phyloP scores from a whole-genome alignment of 208 protist genomes.

The Leishmania turanica region DNA sequence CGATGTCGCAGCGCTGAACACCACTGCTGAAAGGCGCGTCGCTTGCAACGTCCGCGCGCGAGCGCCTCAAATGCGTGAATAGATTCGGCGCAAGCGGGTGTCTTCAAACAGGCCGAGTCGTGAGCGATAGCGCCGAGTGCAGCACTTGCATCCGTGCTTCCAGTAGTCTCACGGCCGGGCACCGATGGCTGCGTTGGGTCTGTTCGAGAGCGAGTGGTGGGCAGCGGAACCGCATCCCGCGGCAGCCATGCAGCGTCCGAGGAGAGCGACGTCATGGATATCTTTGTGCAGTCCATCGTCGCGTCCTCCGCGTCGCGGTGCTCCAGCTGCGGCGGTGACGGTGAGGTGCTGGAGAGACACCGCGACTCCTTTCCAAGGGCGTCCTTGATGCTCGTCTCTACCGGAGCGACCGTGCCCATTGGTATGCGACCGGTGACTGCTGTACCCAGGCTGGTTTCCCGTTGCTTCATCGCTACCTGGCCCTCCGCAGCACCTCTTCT shows the following conservation, averaged over 20 bases:
- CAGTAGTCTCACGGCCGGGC: not conserved
- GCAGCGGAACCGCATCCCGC: constrained; percentile 13
- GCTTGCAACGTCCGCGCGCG: not conserved
- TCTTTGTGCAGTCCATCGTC: constrained; percentile 1
- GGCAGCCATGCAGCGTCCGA: constrained; percentile 14
- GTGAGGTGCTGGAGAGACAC: not conserved
- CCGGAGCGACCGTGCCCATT: constrained; percentile 3
- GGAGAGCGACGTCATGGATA: constrained; percentile 15
- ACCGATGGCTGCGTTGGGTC: not conserved
- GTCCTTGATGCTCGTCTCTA: constrained; percentile 12
- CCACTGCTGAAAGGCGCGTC: constrained; percentile 26
- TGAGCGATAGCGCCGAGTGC: not conserved
- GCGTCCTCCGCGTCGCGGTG: not conserved
- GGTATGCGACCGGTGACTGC: constrained; percentile 1
- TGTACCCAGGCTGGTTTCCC: not conserved
- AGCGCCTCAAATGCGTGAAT: not conserved
- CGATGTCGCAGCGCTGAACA: constrained; percentile 30
- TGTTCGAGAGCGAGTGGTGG: constrained; percentile 4
- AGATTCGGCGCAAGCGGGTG: not conserved
- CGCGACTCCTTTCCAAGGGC: not conserved
- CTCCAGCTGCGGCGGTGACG: not conserved
- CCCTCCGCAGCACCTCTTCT: not conserved
- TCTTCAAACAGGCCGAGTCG: not conserved
- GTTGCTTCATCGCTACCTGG: not conserved
- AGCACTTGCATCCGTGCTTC: not conserved